Evolutionary conservation across 2,329 filamentous ascomycete genomes (phyloP).

Genomic region (Simplicillium aogashimaense): DNA sequence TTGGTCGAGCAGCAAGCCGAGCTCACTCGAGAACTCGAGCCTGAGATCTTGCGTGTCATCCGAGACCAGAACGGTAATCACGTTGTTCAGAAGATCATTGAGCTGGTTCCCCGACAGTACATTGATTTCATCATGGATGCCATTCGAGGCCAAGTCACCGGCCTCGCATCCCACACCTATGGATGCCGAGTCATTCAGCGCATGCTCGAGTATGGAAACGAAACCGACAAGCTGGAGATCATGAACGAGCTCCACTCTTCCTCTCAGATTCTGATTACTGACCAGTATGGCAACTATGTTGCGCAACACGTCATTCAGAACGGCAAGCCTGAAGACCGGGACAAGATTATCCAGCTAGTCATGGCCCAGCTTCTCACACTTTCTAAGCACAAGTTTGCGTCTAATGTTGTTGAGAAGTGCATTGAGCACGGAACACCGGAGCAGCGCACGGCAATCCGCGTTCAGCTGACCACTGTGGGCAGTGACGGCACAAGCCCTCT

Average conservation of each 20-base stretch:
- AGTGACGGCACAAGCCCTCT: conserved; percentile 62
- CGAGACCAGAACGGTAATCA: conserved; percentile 92
- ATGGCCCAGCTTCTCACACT: conserved; percentile 60
- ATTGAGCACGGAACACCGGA: conserved; percentile 60
- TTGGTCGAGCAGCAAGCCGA: conserved; percentile 84
- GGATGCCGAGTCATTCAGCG: conserved; percentile 91
- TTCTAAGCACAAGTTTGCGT: conserved; percentile 93
- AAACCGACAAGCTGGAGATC: conserved; percentile 60
- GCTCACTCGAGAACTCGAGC: conserved; percentile 73
- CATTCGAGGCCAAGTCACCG: conserved; percentile 64
- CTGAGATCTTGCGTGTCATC: conserved; percentile 66
- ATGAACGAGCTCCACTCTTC: conserved; percentile 70
- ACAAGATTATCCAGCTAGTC: conserved; percentile 64
- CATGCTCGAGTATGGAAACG: conserved; percentile 74
- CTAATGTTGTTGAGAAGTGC: conserved; percentile 94
- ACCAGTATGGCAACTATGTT: conserved; percentile 95
- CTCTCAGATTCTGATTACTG: conserved; percentile 62
- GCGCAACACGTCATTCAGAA: conserved; percentile 83
- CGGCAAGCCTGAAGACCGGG: conserved; percentile 62
- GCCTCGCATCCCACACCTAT: conserved; percentile 69
- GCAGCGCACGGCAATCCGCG: conserved; percentile 61
- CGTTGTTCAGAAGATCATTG: conserved; percentile 89
- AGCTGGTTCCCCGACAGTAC: conserved; percentile 64
- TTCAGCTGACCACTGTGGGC: conserved; percentile 47
- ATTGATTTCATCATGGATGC: conserved; percentile 79